A percentile compares a stretch with the other conserved stretches of the same genome.
Conservation (phyloP, 345 rosid species). For the Populus davidiana region DNA sequence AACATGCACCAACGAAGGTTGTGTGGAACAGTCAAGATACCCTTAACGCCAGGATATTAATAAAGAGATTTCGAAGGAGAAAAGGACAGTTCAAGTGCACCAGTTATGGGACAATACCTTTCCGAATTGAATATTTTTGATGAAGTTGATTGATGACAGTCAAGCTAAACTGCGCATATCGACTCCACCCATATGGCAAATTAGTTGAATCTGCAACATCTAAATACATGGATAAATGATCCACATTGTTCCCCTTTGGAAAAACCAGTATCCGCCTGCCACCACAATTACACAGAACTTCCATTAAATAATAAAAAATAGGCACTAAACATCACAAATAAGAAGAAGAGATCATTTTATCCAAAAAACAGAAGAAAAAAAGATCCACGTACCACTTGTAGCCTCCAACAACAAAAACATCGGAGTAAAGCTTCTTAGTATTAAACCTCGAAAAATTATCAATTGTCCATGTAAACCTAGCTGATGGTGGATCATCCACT, state of each 20-base stretch:
- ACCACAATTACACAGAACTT: neutral
- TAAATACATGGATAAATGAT: constrained; percentile 39
- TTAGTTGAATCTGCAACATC: constrained; percentile 45
- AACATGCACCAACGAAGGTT: neutral
- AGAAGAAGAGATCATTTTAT: neutral
- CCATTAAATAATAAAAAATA: neutral
- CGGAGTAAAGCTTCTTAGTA: constrained; percentile 41
- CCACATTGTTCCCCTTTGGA: constrained; percentile 47
- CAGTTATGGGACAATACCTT: constrained; percentile 23
- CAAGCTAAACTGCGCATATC: constrained; percentile 41
- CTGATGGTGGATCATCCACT: constrained; percentile 37
- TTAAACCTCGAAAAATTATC: constrained; percentile 40
- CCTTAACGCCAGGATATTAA: neutral
- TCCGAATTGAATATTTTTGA: constrained; percentile 28
- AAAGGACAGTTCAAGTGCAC: neutral
- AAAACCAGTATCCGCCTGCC: constrained; percentile 47
- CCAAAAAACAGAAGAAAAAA: neutral
- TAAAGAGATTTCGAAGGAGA: neutral
- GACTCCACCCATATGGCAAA: constrained; percentile 50
- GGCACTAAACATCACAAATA: neutral
- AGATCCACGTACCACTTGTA: constrained; percentile 34
- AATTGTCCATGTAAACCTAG: constrained; percentile 45
- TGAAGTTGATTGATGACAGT: constrained; percentile 40
- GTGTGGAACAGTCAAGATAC: neutral
- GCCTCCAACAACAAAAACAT: constrained; percentile 41